phyloP scores from a whole-genome alignment of 129 eudicot genomes.

The Silybum marianum region DNA sequence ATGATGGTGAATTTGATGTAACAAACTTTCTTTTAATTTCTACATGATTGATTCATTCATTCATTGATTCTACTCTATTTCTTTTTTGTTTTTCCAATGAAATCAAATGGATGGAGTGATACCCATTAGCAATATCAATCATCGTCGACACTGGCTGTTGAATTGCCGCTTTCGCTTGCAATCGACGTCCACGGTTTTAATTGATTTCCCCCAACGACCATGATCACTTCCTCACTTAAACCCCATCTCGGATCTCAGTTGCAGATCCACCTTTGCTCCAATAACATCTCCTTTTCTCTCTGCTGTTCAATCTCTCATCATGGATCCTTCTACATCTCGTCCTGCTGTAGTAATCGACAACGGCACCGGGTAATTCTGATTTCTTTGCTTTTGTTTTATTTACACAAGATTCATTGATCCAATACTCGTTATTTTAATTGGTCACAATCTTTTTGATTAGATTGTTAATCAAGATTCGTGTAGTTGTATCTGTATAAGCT shows the following conservation, averaged over 20 bases:
- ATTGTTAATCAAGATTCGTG: background rate
- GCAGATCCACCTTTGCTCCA: slow-evolving; percentile 51
- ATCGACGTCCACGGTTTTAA: slow-evolving; percentile 24
- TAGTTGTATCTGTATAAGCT: background rate
- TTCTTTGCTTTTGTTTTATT: background rate
- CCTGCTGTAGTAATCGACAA: slow-evolving; percentile 97
- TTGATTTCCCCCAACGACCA: slow-evolving; percentile 46
- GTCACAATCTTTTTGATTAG: slow-evolving; percentile 7
- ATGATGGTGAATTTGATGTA: slow-evolving; percentile 28
- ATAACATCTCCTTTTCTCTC: background rate
- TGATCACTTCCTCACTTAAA: slow-evolving; percentile 57
- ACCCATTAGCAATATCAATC: slow-evolving; percentile 19
- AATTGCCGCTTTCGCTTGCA: slow-evolving; percentile 41
- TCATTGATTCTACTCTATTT: background rate
- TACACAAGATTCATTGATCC: background rate
- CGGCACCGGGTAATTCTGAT: slow-evolving; percentile 77
- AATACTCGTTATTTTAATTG: background rate
- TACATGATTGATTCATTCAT: background rate
- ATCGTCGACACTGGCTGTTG: slow-evolving; percentile 21
- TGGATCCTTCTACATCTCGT: slow-evolving; percentile 88
- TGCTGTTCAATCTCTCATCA: slow-evolving; percentile 28
- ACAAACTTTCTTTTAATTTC: slow-evolving; percentile 7
- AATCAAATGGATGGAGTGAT: slow-evolving; percentile 53
- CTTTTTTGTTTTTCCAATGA: background rate
- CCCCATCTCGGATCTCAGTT: slow-evolving; percentile 61